These are phyloP conservation scores for Silene conica DNA, from an alignment of 148 eudicot species.

Conservation along the genomic window DNA sequence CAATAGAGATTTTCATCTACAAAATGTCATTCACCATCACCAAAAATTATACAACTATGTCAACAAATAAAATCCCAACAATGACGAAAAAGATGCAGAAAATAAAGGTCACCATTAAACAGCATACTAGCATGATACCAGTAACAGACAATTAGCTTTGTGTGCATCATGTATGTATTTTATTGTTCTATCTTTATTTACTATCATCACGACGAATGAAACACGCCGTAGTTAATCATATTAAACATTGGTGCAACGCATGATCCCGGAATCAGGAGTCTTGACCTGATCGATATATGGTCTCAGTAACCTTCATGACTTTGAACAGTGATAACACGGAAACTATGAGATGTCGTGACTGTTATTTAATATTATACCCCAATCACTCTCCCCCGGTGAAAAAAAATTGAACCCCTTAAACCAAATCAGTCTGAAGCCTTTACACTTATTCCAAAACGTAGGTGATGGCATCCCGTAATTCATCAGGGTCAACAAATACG, in stretches of 20 bases:
- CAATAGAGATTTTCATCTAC: not conserved
- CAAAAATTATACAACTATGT: not conserved
- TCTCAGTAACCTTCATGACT: no score
- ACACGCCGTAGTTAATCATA: no score
- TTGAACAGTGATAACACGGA: no score
- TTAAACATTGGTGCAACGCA: no score
- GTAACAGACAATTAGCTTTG: not conserved
- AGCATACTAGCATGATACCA: not conserved
- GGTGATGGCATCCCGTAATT: not conserved
- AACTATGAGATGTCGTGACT: no score
- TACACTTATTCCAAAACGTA: not conserved
- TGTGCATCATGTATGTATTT: not conserved
- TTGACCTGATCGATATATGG: no score
- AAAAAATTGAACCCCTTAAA: not conserved
- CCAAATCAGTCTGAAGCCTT: not conserved
- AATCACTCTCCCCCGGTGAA: not conserved
- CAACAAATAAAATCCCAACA: not conserved
- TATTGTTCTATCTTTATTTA: not conserved
- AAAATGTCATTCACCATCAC: not conserved
- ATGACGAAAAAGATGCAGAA: not conserved
- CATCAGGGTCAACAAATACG: not conserved
- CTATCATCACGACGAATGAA: not conserved
- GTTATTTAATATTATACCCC: not conserved
- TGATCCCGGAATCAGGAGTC: no score
- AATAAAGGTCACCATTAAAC: not conserved